Conservation (phyloP, 2,329 filamentous ascomycete species). For the Arthrobotrys pseudoclavata region DNA sequence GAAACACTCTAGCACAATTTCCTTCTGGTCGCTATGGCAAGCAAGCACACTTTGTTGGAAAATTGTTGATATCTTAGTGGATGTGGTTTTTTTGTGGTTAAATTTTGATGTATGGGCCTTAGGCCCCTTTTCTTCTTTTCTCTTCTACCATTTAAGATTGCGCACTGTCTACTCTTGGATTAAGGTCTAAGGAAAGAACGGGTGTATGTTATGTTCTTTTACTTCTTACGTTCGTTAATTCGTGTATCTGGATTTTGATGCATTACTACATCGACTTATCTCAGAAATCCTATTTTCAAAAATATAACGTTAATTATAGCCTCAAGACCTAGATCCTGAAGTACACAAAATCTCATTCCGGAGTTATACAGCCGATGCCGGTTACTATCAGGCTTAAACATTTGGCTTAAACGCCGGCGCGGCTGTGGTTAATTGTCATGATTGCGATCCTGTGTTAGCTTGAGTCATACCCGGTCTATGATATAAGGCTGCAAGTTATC, state of each 20-base stretch:
- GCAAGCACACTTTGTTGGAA: neutral
- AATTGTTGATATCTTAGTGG: neutral
- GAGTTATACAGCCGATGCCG: constrained; percentile 1
- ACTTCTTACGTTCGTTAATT: constrained; percentile 12
- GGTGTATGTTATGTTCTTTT: neutral
- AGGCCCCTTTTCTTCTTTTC: neutral
- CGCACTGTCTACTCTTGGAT: neutral
- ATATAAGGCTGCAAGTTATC: neutral
- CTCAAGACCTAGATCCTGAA: too few relatives aligned
- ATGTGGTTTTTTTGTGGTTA: neutral
- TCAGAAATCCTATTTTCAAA: neutral
- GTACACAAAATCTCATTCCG: neutral
- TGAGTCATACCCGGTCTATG: neutral
- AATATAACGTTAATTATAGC: neutral
- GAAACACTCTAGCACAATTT: neutral
- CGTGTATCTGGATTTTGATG: neutral
- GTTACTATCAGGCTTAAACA: neutral
- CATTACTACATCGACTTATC: neutral
- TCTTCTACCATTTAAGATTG: neutral
- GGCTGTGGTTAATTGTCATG: neutral
- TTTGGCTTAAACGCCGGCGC: neutral
- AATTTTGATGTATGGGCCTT: neutral
- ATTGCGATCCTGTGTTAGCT: neutral
- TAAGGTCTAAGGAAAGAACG: neutral
- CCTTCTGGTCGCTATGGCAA: neutral